Conservation (phyloP, 805 yeast genomes). For the Saccharomycopsis selenospora region DNA sequence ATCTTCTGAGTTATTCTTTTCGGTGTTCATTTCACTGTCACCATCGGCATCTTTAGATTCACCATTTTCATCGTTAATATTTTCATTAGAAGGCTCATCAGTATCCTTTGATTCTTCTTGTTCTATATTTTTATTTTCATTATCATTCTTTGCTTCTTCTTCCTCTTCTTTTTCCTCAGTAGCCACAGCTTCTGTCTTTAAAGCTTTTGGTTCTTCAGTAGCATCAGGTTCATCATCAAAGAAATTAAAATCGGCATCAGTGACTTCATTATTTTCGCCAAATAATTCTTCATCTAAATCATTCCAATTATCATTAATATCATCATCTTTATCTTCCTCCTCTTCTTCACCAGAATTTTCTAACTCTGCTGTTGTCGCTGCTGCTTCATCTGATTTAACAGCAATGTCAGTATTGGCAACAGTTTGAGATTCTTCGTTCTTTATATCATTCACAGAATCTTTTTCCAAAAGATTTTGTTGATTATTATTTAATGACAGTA, state of each 20-base stretch:
- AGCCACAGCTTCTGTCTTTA: slow-evolving; percentile 10
- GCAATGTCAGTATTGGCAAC: background rate
- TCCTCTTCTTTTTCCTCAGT: slow-evolving; percentile 3
- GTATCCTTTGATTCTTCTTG: slow-evolving; percentile 2
- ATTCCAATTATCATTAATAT: slow-evolving; percentile 23
- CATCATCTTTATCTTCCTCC: background rate
- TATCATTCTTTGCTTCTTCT: slow-evolving; percentile 7
- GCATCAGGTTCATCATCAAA: slow-evolving; percentile 21
- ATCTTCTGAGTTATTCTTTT: slow-evolving; percentile 28
- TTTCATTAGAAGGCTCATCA: slow-evolving; percentile 10
- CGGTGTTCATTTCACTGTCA: slow-evolving; percentile 9
- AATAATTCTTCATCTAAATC: slow-evolving; percentile 30
- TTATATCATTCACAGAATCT: background rate
- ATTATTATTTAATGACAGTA: too few species aligned
- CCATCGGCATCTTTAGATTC: slow-evolving; percentile 22
- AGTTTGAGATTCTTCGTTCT: background rate
- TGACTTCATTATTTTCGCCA: slow-evolving; percentile 27
- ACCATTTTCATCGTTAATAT: slow-evolving; percentile 28
- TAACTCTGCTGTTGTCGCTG: background rate
- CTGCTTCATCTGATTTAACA: background rate
- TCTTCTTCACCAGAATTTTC: background rate
- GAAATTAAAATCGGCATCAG: slow-evolving; percentile 27
- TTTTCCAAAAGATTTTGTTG: background rate
- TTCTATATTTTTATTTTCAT: slow-evolving; percentile 12
- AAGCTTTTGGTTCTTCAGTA: slow-evolving; percentile 8